Base-by-base conservation (phyloP, 495 filamentous ascomycete genomes). In the Penicillium pulvis region DNA sequence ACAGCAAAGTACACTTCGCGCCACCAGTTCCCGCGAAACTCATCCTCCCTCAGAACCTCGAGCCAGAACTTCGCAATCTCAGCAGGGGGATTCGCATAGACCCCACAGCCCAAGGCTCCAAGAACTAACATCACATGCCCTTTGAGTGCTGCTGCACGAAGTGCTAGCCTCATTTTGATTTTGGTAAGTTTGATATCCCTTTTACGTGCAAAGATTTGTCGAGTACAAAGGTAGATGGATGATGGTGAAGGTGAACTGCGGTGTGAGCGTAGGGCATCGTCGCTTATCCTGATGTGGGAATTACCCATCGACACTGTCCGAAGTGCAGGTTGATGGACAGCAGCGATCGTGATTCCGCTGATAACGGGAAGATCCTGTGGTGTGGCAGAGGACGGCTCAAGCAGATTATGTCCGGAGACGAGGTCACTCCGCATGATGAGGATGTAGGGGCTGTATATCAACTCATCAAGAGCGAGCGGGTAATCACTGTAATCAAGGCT, bases 51-150 rank as follows among this genome's bases (percentile, higher is more conserved):
- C 17, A 51, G 14, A 23, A 51, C 48, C 28, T 51, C 48, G 19
- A 51, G 48, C 48, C 48, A 51, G 16, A 28, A 51, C 0, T 51
- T n/a, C 14, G 48, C 48, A 19, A 51, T 36, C 11, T 36, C 48
- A 51, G 10, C 30, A 36, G 48, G 48, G 6, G 48, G 48, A 36
- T 51, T 51, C 23, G 28, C 48, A 51, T 51, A 51, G 16, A 51
- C 48, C 28, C 48, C 48, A 39, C 48, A 51, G 14, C 48, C 48
- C 14, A 51, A 35, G n/a, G 48, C 48, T 19, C 48, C 48, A 14
- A 51, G 48, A 1, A 51, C 28, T 39, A 51, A 19, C 30, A 36
- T 20, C 19, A n/a, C 0, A 36, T 51, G 48, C 14, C 23, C 23
- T 11, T 35, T 5, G 1, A 2, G 5, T 8, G 28, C 48, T 19